Percentiles rank a stretch among this genome's conserved stretches.
Evolutionary conservation across 1,284 basidiomycete genomes (phyloP).

Genomic region (Puccinia horiana): DNA sequence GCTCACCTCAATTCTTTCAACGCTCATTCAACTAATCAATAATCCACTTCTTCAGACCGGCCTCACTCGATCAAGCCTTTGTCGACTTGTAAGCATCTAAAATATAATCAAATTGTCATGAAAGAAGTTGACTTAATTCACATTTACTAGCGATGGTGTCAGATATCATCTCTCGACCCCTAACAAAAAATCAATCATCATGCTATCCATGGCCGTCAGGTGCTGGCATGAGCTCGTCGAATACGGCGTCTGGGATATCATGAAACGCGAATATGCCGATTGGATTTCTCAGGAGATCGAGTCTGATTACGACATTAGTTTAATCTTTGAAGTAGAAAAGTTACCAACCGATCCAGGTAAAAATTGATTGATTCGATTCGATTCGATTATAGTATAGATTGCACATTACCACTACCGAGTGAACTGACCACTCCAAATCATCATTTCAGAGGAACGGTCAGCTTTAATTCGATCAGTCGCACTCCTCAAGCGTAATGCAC

Average conservation of each 20-base stretch:
- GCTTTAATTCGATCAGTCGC: slow-evolving; percentile 79
- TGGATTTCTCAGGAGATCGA: slow-evolving; percentile 66
- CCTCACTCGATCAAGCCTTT: slow-evolving; percentile 18
- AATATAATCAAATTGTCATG: slow-evolving; percentile 61
- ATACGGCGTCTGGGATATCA: slow-evolving; percentile 79
- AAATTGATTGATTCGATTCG: slow-evolving; percentile 59
- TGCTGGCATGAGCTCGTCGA: slow-evolving; percentile 92
- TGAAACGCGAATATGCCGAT: slow-evolving; percentile 80
- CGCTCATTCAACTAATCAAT: background rate
- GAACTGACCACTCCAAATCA: background rate
- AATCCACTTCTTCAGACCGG: slow-evolving; percentile 33
- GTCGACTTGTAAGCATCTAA: slow-evolving; percentile 58
- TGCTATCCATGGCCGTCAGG: slow-evolving; percentile 88
- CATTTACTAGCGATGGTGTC: slow-evolving; percentile 96
- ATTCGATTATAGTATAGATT: too few relatives aligned
- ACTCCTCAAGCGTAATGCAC: slow-evolving; percentile 86
- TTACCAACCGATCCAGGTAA: slow-evolving; percentile 75
- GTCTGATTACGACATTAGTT: slow-evolving; percentile 83
- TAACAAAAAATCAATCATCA: slow-evolving; percentile 69
- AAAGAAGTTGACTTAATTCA: slow-evolving; percentile 55
- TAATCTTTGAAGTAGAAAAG: slow-evolving; percentile 82
- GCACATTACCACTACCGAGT: background rate
- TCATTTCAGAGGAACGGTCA: slow-evolving; percentile 70
- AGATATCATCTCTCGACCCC: slow-evolving; percentile 89
- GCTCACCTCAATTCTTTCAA: slow-evolving; percentile 54